These are phyloP conservation scores for Pascua sp. DNA, from an alignment of 1,284 basidiomycete species.

Conservation along the genomic window DNA sequence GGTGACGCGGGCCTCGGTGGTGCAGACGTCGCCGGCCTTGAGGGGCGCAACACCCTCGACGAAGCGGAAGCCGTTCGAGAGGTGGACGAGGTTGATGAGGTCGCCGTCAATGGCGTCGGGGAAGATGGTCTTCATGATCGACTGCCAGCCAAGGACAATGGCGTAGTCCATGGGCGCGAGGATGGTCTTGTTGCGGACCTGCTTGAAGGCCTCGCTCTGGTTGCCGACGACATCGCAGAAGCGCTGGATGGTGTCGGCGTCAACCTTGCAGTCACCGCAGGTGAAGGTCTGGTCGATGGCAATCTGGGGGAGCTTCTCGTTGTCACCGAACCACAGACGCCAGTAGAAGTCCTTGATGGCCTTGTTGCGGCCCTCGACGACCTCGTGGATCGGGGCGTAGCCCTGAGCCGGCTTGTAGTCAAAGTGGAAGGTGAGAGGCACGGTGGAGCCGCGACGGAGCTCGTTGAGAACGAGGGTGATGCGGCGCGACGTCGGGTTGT, in stretches of 20 bases:
- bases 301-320: constrained; percentile 68
- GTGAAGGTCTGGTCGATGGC: constrained; percentile 71
- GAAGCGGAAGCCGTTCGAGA: constrained; percentile 93
- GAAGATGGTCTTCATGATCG: constrained; percentile 96
- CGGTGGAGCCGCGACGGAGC: constrained; percentile 69
- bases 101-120: constrained; percentile 87
- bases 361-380: constrained; percentile 76
- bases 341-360: constrained; percentile 97
- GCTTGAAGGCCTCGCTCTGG: constrained; percentile 83
- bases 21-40: constrained; percentile 82
- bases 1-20: constrained; percentile 79
- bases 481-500: constrained; percentile 53
- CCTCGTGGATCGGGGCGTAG: constrained; percentile 89
- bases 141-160: constrained; percentile 96
- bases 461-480: constrained; percentile 81
- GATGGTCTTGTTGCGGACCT: constrained; percentile 62
- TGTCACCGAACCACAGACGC: constrained; percentile 91
- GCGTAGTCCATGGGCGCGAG: constrained; percentile 97
- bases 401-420: constrained; percentile 83
- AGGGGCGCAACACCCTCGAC: constrained; percentile 73
- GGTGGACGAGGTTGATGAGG: constrained; percentile 89
- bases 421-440: constrained; percentile 81
- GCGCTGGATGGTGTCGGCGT: constrained; percentile 69
- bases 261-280: constrained; percentile 76
- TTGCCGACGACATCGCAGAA: constrained; percentile 95